Percentiles rank a stretch among this genome's conserved stretches.
Evolutionary conservation across 2,329 filamentous ascomycete genomes (phyloP).

Genomic region (Fusarium incarnatum): DNA sequence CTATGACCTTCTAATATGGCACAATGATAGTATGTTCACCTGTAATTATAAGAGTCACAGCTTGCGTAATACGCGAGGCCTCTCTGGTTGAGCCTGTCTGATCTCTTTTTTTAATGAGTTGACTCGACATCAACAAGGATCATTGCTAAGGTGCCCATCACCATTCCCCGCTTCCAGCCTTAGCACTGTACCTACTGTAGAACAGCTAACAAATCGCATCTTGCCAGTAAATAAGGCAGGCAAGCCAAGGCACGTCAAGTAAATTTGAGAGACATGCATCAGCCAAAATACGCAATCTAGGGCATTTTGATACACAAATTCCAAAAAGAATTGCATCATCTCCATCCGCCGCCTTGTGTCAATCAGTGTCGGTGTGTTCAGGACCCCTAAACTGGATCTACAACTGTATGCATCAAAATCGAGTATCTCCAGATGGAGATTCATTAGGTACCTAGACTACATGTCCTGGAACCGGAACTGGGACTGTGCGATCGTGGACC

Average conservation of each 20-base stretch:
- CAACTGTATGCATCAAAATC: background rate
- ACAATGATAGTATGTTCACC: background rate
- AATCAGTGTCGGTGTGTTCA: constrained; percentile 32
- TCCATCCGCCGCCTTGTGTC: constrained; percentile 5
- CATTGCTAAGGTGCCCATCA: constrained; percentile 6
- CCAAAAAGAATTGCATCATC: background rate
- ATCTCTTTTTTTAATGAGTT: constrained; percentile 24
- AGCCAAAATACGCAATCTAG: background rate
- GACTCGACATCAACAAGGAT: constrained; percentile 20
- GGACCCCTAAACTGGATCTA: constrained; percentile 8
- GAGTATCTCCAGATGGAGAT: constrained; percentile 9
- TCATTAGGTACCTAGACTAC: constrained; percentile 3
- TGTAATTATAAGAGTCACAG: constrained; percentile 34
- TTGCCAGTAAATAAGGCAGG: background rate
- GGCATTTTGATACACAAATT: background rate
- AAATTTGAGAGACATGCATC: constrained; percentile 8
- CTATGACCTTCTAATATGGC: background rate
- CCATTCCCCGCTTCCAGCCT: constrained; percentile 28
- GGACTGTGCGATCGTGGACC: constrained; percentile 16
- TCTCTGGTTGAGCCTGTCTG: constrained; percentile 24
- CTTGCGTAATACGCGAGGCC: constrained; percentile 44
- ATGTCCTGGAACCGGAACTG: background rate
- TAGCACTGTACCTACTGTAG: constrained; percentile 1
- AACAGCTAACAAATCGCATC: background rate
- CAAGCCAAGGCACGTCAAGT: background rate